A percentile compares a stretch with the other conserved stretches of the same genome.
Evolutionary conservation across 2,329 filamentous ascomycete genomes (phyloP).

Genomic region (Exophiala phaeomuriformis): DNA sequence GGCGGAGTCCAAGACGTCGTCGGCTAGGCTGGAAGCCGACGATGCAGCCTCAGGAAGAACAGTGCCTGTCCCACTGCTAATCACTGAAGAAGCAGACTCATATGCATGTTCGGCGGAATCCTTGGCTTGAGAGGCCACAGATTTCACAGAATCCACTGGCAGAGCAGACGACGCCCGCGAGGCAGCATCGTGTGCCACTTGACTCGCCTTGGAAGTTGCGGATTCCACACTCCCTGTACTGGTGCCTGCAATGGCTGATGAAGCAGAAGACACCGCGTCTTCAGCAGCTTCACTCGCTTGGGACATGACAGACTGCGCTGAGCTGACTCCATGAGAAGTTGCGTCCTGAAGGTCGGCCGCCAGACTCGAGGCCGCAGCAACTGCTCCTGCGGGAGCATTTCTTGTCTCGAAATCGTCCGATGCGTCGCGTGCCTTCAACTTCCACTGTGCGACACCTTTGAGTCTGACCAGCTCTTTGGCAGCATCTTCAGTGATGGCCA

Average conservation of each 20-base stretch:
- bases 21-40: constrained; percentile 6
- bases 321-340: constrained; percentile 25
- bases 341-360: constrained; percentile 24
- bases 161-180: constrained; percentile 14
- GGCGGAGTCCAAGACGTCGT: constrained; percentile 1
- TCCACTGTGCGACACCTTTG: constrained; percentile 79
- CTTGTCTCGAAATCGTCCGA: constrained; percentile 72
- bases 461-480: constrained; percentile 72
- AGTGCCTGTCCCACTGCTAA: constrained; percentile 30
- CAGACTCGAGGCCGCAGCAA: constrained; percentile 30
- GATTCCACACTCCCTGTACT: constrained; percentile 34
- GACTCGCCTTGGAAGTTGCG: constrained; percentile 28
- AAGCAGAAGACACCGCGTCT: constrained; percentile 16
- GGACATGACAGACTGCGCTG: constrained; percentile 26
- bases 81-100: constrained; percentile 15
- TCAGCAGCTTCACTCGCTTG: constrained; percentile 29
- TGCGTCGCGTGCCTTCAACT: constrained; percentile 65
- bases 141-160: constrained; percentile 20
- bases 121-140: constrained; percentile 29
- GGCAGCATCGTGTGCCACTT: constrained; percentile 18
- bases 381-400: constrained; percentile 51
- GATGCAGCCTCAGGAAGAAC: constrained; percentile 10
- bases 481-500: constrained; percentile 69
- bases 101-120: constrained; percentile 24
- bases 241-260: constrained; percentile 26